These are phyloP conservation scores for Fraxinus cuspidata DNA, from an alignment of 257 asterid species.

Conservation along the genomic window DNA sequence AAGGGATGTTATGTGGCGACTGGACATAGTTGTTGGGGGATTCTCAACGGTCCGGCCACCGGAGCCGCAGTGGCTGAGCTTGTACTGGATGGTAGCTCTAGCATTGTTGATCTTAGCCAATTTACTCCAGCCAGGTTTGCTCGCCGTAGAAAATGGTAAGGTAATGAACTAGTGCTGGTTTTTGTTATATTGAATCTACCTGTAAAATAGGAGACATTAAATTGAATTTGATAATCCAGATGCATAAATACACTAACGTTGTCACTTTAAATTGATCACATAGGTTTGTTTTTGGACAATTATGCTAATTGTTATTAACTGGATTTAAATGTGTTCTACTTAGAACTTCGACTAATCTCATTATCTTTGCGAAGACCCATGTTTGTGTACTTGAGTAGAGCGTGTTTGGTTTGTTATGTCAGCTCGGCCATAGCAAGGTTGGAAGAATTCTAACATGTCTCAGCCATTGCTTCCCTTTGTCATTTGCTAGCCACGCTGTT, in stretches of 20 bases:
- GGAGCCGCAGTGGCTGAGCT: conserved; percentile 88
- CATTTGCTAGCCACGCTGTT: too few species aligned
- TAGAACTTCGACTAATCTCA: not conserved
- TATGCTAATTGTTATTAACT: not conserved
- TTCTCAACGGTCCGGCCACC: conserved; percentile 90
- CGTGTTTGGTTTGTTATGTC: not conserved
- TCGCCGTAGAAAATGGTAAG: conserved; percentile 18
- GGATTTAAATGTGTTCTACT: not conserved
- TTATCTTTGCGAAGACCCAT: not conserved
- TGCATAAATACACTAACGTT: not conserved
- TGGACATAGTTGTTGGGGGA: conserved; percentile 97
- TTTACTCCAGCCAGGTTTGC: conserved; percentile 67
- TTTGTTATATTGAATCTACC: not conserved
- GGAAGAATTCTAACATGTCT: not conserved
- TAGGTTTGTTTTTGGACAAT: not conserved
- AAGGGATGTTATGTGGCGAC: conserved; percentile 79
- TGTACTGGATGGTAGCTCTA: conserved; percentile 57
- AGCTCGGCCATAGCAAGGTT: not conserved
- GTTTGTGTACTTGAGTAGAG: not conserved
- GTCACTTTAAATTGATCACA: not conserved
- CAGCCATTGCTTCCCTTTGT: not conserved
- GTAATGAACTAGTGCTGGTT: not conserved
- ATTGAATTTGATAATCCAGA: not conserved
- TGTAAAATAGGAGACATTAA: not conserved
- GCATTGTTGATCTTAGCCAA: conserved; percentile 54